A percentile compares a stretch with the other conserved stretches of the same genome.
phyloP scores from a whole-genome alignment of 2,329 filamentous ascomycete genomes.

The Clonostachys byssicola region DNA sequence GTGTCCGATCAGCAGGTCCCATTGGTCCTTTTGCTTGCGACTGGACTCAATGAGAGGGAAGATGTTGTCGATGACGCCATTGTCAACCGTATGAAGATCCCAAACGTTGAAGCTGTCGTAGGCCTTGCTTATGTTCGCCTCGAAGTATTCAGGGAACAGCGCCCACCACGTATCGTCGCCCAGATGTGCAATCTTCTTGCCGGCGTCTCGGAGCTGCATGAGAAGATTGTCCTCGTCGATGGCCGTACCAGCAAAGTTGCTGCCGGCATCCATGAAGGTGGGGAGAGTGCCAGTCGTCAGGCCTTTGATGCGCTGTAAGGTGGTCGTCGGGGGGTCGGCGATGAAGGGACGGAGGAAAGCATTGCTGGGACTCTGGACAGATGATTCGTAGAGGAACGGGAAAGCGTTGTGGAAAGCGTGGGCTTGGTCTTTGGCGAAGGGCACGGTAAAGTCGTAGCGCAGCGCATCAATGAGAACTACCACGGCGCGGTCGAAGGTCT shows the following conservation, averaged over 20 bases:
- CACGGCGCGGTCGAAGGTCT: constrained; percentile 87
- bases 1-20: constrained; percentile 95
- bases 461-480: constrained; percentile 89
- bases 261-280: constrained; percentile 90
- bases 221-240: constrained; percentile 88
- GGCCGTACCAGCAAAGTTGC: constrained; percentile 90
- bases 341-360: constrained; percentile 94
- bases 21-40: constrained; percentile 53
- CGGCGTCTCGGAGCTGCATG: constrained; percentile 60
- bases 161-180: constrained; percentile 98
- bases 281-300: constrained; percentile 92
- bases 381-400: constrained; percentile 80
- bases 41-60: constrained; percentile 69
- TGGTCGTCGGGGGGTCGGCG: constrained; percentile 92
- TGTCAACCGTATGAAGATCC: constrained; percentile 95
- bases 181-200: constrained; percentile 79
- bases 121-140: constrained; percentile 76
- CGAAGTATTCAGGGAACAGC: constrained; percentile 91
- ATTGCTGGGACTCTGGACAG: constrained; percentile 68
- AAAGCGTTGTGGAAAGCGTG: constrained; percentile 78
- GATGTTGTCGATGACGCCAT: constrained; percentile 88
- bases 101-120: constrained; percentile 99
- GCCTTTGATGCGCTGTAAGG: constrained; percentile 87
- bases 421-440: constrained; percentile 27
- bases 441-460: constrained; percentile 94